A percentile compares a stretch with the other conserved stretches of the same genome.
These are phyloP conservation scores for Penicillium hordei DNA, from an alignment of 2,329 filamentous ascomycete genomes.

Conservation along the genomic window DNA sequence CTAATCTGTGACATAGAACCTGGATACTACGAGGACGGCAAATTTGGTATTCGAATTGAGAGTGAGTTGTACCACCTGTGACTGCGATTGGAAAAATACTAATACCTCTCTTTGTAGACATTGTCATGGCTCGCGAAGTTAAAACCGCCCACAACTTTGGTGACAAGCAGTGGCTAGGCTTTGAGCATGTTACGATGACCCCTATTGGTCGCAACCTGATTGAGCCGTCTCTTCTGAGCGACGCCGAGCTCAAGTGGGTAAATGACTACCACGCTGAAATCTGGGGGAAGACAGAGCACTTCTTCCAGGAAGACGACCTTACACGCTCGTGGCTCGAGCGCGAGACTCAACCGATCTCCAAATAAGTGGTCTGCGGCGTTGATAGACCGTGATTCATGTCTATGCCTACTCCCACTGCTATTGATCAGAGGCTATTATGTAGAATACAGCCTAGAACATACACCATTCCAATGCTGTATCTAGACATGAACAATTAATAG, in stretches of 20 bases:
- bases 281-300: constrained; percentile 73
- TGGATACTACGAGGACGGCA: constrained; percentile 94
- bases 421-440: not conserved
- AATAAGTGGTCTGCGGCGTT: constrained; percentile 18
- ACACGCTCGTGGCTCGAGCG: constrained; percentile 79
- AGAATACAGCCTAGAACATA: not conserved
- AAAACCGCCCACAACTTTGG: constrained; percentile 85
- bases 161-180: constrained; percentile 90
- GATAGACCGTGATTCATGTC: not conserved
- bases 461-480: not conserved
- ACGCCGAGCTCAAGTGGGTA: constrained; percentile 77
- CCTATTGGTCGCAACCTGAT: constrained; percentile 90
- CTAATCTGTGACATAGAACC: constrained; percentile 59
- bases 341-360: constrained; percentile 70
- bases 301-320: constrained; percentile 70
- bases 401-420: not conserved
- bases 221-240: constrained; percentile 69
- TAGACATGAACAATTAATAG: not conserved
- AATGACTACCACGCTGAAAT: constrained; percentile 84
- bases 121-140: constrained; percentile 87
- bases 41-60: constrained; percentile 93
- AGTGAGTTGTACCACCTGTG: constrained; percentile 48
- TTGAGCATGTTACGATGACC: constrained; percentile 96
- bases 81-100: not conserved
- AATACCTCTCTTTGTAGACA: constrained; percentile 50